Conservation (phyloP, 345 rosid species). For the Ricinus communis region DNA sequence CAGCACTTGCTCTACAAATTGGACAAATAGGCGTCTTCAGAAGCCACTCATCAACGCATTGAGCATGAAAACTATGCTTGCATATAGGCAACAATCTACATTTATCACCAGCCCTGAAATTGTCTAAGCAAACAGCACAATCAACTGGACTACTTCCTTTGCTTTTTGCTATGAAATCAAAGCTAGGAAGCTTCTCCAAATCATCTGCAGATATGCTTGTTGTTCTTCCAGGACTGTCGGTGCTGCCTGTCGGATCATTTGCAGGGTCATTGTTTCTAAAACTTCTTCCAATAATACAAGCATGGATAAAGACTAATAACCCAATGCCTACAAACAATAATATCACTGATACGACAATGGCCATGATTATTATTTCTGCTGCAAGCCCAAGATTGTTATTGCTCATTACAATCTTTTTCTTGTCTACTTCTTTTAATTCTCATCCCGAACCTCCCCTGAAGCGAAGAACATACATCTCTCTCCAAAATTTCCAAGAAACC, state of each 20-base stretch:
- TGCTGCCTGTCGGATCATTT: neutral
- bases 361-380: slow-evolving; percentile 29
- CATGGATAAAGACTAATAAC: slow-evolving; percentile 39
- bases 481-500: too few relatives aligned
- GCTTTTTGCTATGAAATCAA: slow-evolving; percentile 38
- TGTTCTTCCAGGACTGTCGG: neutral
- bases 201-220: slow-evolving; percentile 44
- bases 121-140: slow-evolving; percentile 64
- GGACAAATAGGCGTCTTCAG: slow-evolving; percentile 57
- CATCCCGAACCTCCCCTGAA: too few relatives aligned
- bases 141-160: slow-evolving; percentile 37
- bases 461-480: too few relatives aligned
- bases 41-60: slow-evolving; percentile 57
- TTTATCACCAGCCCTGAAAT: slow-evolving; percentile 51
- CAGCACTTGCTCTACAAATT: slow-evolving; percentile 43
- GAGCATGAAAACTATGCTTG: slow-evolving; percentile 56
- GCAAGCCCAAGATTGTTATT: slow-evolving; percentile 8
- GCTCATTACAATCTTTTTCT: slow-evolving; percentile 16
- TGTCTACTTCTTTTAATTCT: neutral
- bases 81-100: slow-evolving; percentile 54
- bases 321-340: slow-evolving; percentile 44
- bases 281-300: slow-evolving; percentile 42
- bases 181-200: slow-evolving; percentile 57
- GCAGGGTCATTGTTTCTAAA: slow-evolving; percentile 15
- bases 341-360: slow-evolving; percentile 32